A percentile compares a stretch with the other conserved stretches of the same genome.
These are phyloP conservation scores for Triangularia setosa DNA, from an alignment of 2,329 filamentous ascomycete genomes.

Conservation along the genomic window DNA sequence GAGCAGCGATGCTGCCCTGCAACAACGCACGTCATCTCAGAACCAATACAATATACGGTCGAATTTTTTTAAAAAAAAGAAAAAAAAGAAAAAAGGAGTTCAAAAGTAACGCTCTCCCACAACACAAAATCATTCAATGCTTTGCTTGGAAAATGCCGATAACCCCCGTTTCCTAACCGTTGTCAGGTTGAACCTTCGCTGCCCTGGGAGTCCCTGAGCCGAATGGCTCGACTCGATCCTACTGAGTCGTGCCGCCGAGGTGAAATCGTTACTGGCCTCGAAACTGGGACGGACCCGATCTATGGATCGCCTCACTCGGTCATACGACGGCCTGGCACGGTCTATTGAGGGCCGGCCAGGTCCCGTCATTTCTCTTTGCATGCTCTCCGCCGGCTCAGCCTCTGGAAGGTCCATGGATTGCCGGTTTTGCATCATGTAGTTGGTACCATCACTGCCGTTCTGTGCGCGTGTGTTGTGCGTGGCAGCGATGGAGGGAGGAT, in stretches of 20 bases:
- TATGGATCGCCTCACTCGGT: constrained; percentile 81
- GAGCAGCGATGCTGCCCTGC: background rate
- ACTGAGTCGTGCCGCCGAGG: constrained; percentile 78
- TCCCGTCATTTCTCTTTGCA: constrained; percentile 27
- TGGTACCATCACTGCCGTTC: constrained; percentile 90
- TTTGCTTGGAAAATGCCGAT: constrained; percentile 30
- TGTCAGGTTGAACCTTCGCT: constrained; percentile 27
- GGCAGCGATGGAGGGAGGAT: constrained; percentile 76
- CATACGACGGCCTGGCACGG: constrained; percentile 76
- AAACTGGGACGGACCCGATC: constrained; percentile 80
- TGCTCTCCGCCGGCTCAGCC: constrained; percentile 24
- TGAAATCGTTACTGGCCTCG: constrained; percentile 86
- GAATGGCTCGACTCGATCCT: constrained; percentile 74
- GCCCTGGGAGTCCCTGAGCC: constrained; percentile 23
- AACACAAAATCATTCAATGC: constrained; percentile 18
- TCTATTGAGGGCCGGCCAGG: constrained; percentile 56
- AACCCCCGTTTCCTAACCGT: constrained; percentile 28
- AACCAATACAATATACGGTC: constrained; percentile 15
- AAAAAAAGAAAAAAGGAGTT: background rate
- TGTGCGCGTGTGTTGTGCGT: constrained; percentile 81
- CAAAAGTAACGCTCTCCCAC: background rate
- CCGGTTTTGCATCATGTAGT: constrained; percentile 67
- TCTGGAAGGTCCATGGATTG: constrained; percentile 52
- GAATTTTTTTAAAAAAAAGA: no score
- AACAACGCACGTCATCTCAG: background rate